Conservation (phyloP, 345 rosid species). For the Nephelium lappaceum region DNA sequence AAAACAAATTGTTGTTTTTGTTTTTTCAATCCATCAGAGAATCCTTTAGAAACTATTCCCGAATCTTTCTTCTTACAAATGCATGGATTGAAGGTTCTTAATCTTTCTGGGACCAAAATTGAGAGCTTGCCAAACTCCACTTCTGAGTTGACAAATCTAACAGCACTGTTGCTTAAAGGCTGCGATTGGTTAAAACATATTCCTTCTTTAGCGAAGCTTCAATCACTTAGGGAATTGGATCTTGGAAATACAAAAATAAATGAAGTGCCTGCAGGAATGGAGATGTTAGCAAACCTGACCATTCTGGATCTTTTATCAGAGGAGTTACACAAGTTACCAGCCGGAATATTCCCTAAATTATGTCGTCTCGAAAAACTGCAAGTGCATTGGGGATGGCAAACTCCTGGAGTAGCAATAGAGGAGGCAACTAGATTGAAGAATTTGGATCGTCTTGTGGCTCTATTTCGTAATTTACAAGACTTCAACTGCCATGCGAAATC, state of each 20-base stretch:
- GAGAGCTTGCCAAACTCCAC: slow-evolving; percentile 10
- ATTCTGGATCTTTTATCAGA: slow-evolving; percentile 13
- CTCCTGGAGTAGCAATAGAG: not conserved
- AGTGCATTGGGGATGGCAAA: not conserved
- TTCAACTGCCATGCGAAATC: not conserved
- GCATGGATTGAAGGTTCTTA: slow-evolving; percentile 16
- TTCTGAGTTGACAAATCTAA: no score
- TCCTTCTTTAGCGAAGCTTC: no score
- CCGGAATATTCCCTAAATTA: slow-evolving; percentile 11
- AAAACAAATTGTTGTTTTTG: no score
- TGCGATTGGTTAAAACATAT: no score
- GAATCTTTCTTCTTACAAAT: slow-evolving; percentile 16
- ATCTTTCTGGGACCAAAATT: slow-evolving; percentile 13
- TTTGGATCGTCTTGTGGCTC: not conserved
- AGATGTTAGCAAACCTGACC: slow-evolving; percentile 16
- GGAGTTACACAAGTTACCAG: not conserved
- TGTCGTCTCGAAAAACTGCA: not conserved
- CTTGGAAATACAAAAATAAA: not conserved
- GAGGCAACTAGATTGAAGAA: slow-evolving; percentile 19
- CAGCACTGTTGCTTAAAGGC: no score
- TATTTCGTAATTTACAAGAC: not conserved
- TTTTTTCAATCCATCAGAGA: no score
- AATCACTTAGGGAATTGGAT: no score
- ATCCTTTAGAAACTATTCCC: slow-evolving; percentile 3
- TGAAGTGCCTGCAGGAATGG: not conserved